Base-by-base conservation (phyloP, 345 rosid genomes). In the Gossypium anomalum region DNA sequence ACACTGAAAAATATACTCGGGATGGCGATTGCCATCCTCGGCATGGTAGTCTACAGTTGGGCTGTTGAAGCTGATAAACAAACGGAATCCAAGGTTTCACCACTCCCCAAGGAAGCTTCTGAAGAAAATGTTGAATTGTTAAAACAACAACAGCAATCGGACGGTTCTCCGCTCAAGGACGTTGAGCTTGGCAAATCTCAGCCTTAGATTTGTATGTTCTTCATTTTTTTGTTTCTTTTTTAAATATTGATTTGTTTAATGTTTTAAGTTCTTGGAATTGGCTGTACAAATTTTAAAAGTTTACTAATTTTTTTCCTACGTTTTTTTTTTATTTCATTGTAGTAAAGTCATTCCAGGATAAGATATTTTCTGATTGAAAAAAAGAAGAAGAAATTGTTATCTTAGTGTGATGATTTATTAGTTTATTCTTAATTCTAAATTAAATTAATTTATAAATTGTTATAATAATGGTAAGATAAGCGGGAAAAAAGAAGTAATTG, bases 1-100 rank as follows among this genome's bases (percentile, higher is more conserved):
- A 83, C 79, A 13, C 16, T 81, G 23, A 83, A 83, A 53, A 83
- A 81, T 6, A 78, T 85, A 43, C 51, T 85, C 1, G 88, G 88
- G 20, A 85, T 85, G 88, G 52, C 61, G 22, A 43, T 83, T 2
- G 86, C 86, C 7, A 79, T 85, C 10, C 62, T 78, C 0, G 88
- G 86, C 53, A 83, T 83, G 88, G 59, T 81, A 34, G 76, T 80
- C 7, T 82, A 82, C 63, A 78, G 81, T 69, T 80, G 80, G 78
- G 85, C 85, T 9, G 73, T 80, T 7, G 83, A 80, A 62, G 69
- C 43, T 14, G 78, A 80, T 59, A 59, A 82, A 78, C 63, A 72
- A 52, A 17, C 73, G 2, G 27, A 56, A 17, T 41, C 80, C 57
- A 62, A 62, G 63, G 22, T 22, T 23, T 10, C 58, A 11, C 38